phyloP scores from a whole-genome alignment of 768 basidiomycete genomes.

The Suillus alpinus region DNA sequence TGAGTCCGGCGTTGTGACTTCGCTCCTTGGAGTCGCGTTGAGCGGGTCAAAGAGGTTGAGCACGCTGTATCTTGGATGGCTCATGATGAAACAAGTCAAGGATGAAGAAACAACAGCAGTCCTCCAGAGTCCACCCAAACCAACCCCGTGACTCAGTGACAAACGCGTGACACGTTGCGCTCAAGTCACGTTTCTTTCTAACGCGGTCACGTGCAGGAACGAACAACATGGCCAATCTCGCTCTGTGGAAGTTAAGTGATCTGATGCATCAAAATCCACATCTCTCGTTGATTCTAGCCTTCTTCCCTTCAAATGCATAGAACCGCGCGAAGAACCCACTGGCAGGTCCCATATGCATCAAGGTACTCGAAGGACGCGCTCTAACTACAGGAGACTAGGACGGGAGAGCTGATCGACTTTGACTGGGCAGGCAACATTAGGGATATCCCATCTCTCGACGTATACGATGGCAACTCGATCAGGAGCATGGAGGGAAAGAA shows the following conservation, averaged over 20 bases:
- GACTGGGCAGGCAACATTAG: too few species aligned
- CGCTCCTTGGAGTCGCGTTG: constrained; percentile 24
- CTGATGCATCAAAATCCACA: background rate
- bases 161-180: background rate
- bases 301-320: background rate
- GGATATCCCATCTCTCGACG: too few species aligned
- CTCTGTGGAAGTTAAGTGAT: background rate
- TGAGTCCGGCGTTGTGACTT: constrained; percentile 25
- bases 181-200: background rate
- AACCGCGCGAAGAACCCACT: background rate
- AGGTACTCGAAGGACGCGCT: background rate
- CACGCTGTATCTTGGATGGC: constrained; percentile 28
- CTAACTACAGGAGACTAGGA: background rate
- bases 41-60: constrained; percentile 33
- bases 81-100: constrained; percentile 9
- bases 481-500: background rate
- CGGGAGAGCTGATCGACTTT: background rate
- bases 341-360: background rate
- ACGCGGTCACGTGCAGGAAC: background rate
- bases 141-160: background rate
- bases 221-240: too few species aligned
- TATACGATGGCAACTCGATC: background rate
- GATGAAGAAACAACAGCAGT: background rate
- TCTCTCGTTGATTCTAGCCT: background rate
- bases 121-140: background rate